Conservation (phyloP, 352 stramenopile species). For the Phytophthora tentaculata region DNA sequence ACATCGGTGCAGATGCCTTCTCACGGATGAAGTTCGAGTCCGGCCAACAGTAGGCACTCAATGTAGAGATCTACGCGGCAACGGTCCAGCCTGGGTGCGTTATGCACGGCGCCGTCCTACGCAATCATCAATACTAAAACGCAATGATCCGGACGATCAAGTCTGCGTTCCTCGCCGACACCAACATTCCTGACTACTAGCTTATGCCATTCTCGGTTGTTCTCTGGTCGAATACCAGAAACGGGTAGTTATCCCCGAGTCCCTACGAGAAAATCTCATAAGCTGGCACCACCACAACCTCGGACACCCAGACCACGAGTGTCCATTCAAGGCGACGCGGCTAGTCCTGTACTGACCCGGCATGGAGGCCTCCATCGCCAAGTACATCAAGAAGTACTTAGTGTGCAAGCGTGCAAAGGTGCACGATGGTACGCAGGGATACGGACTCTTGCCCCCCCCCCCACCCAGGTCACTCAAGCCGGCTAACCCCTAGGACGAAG, state of each 20-base stretch:
- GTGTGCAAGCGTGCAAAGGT: slow-evolving; percentile 3
- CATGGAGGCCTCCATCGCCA: slow-evolving; percentile 4
- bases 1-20: not conserved
- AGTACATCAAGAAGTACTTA: slow-evolving; percentile 1
- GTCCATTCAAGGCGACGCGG: not conserved
- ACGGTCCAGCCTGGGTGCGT: not conserved
- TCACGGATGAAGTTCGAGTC: slow-evolving; percentile 17
- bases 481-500: not conserved
- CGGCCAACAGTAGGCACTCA: not conserved
- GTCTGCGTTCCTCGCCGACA: not conserved
- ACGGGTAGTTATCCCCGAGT: not conserved
- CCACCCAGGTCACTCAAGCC: not conserved
- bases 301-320: not conserved
- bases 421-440: not conserved
- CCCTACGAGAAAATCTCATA: not conserved
- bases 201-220: not conserved
- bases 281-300: not conserved
- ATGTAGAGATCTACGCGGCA: not conserved
- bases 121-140: not conserved
- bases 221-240: not conserved
- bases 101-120: not conserved
- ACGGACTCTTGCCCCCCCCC: not conserved
- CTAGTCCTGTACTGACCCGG: not conserved
- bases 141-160: not conserved
- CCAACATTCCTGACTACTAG: not conserved